Evolutionary conservation across 176 grass and related monocot genomes (phyloP).

Genomic region (Aegilops longissima): DNA sequence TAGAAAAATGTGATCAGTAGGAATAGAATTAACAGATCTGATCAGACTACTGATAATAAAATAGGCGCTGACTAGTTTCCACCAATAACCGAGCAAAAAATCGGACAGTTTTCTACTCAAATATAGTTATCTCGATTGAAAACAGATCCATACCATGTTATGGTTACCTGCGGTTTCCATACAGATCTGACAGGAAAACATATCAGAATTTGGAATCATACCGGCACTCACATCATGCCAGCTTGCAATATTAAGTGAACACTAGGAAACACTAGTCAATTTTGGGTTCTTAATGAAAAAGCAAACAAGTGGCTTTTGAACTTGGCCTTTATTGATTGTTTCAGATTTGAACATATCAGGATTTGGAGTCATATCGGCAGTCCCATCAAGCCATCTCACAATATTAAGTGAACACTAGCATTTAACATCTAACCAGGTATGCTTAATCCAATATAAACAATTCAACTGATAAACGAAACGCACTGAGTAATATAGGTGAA

Average conservation of each 20-base stretch:
- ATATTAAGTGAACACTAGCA: not conserved
- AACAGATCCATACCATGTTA: not conserved
- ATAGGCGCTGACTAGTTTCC: not conserved
- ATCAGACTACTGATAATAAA: not conserved
- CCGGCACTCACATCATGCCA: not conserved
- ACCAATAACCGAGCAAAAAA: not conserved
- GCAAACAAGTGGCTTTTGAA: not conserved
- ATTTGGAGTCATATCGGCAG: not conserved
- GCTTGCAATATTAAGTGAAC: not conserved
- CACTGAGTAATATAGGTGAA: not conserved
- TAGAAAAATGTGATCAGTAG: not conserved
- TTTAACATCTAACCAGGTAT: not conserved
- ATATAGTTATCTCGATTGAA: not conserved
- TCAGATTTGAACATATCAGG: not conserved
- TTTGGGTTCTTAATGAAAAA: not conserved
- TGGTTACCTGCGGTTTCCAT: not conserved
- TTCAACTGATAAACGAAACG: not conserved
- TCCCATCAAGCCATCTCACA: not conserved
- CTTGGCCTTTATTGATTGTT: not conserved
- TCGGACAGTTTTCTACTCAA: not conserved
- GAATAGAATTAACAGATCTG: not conserved
- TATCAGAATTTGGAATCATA: not conserved
- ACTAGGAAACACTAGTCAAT: not conserved
- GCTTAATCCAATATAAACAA: slow-evolving; percentile 7
- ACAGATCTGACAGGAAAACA: not conserved